These are phyloP conservation scores for Panicum virgatum DNA, from an alignment of 202 grass and related monocot genomes.

Conservation along the genomic window DNA sequence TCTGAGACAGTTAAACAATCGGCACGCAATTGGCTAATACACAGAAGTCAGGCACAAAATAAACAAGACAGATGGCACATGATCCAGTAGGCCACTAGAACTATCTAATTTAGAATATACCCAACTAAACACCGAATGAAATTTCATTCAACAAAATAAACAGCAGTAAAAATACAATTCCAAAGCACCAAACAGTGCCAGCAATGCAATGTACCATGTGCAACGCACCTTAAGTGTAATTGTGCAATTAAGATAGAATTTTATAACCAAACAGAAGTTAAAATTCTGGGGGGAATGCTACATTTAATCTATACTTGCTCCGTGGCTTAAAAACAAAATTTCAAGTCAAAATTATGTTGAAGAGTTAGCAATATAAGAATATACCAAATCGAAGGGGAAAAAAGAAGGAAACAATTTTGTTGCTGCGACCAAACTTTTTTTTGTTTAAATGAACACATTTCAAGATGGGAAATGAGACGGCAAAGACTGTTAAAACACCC, in stretches of 20 bases:
- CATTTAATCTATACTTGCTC: neutral
- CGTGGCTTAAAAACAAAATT: neutral
- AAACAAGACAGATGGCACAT: neutral
- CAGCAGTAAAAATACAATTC: neutral
- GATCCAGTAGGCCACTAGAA: neutral
- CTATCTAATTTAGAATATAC: constrained; percentile 12
- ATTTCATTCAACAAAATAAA: constrained; percentile 12
- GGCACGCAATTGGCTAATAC: neutral
- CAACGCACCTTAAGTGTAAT: neutral
- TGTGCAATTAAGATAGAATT: neutral
- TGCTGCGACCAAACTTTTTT: neutral
- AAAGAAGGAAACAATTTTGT: neutral
- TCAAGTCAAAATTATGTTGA: neutral
- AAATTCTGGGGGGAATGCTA: neutral
- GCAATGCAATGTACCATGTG: neutral
- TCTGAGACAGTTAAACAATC: neutral
- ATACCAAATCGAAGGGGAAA: neutral
- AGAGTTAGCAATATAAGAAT: neutral
- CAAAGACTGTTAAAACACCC: neutral
- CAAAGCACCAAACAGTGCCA: neutral
- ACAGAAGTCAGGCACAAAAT: neutral
- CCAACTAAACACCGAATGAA: neutral
- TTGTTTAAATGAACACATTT: neutral
- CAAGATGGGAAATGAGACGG: neutral
- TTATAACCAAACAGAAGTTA: neutral